Evolutionary conservation across 2,329 filamentous ascomycete species (phyloP), one percentile per base, ranked within the genome.

Genomic region (Colletotrichum neosansevieriae): DNA sequence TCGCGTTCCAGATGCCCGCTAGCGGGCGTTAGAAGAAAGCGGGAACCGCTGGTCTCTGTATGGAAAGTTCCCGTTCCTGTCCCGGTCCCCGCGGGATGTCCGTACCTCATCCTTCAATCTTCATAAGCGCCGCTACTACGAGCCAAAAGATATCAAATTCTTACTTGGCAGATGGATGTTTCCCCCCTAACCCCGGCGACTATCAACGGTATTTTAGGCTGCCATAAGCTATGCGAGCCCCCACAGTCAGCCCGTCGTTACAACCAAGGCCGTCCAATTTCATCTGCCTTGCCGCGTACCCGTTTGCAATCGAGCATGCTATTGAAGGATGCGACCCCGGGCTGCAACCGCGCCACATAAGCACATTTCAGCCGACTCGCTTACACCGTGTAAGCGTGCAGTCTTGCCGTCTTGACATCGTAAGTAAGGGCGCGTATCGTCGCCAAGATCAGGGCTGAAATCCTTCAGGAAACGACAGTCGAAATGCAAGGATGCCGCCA

Each of bases 21-120:
- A 15, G 21, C 19, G 34, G 49, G 42, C 34, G 49, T 49, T 29
- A 50, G n/a, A 47, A 49, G n/a, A 29, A 49, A 51, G n/a, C 44
- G 24, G 47, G 61, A 57, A 66, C 61, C 13, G 42, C 61, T 60
- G 53, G 29, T 9, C 17, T 36, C 17, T 42, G 34, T 59, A 38
- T 57, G 12, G 4, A 17, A 17, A 29, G 40, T 21, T 54, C 6
- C 29, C 9, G 34, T 17, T 54, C 6, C 29, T 29, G 29, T 6
- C 6, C 3, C 44, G 17, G 11, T n/a, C n/a, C n/a, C n/a, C n/a
- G n/a, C n/a, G 15, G n/a, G 29, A 29, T 12, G 6, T 47, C 56
- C 24, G n/a, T n/a, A 32, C 19, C 13, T 29, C 45, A n/a, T 24
- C 21, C 12, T 47, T 19, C 50, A 19, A 3, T 15, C 13, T 29